Percentiles rank a stretch among this genome's conserved stretches.
These are phyloP conservation scores for Plasmopara muralis DNA, from an alignment of 352 stramenopile species.

Conservation along the genomic window DNA sequence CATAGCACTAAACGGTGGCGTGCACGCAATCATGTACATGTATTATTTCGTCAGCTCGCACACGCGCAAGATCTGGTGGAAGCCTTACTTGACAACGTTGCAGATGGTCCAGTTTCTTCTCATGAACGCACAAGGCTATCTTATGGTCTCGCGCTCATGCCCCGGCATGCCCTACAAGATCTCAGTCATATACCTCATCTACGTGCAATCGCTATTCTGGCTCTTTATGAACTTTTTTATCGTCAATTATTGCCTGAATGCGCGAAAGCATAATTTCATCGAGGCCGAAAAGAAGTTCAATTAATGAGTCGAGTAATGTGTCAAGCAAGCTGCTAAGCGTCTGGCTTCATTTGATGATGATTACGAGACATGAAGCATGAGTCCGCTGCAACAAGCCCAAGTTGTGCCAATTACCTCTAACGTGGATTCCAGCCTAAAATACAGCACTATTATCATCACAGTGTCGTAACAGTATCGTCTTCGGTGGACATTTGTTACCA, in stretches of 20 bases:
- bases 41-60: slow-evolving; percentile 98
- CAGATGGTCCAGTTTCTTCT: slow-evolving; percentile 74
- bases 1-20: slow-evolving; percentile 94
- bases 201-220: slow-evolving; percentile 84
- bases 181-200: slow-evolving; percentile 35
- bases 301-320: slow-evolving; percentile 15
- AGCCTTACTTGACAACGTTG: slow-evolving; percentile 91
- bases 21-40: slow-evolving; percentile 98
- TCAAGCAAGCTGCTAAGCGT: background rate
- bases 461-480: no score
- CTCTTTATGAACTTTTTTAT: slow-evolving; percentile 97
- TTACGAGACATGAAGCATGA: background rate
- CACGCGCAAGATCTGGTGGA: slow-evolving; percentile 96
- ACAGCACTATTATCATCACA: no score
- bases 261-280: slow-evolving; percentile 28
- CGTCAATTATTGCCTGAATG: slow-evolving; percentile 74
- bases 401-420: no score
- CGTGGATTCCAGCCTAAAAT: no score
- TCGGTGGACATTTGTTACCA: no score
- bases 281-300: slow-evolving; percentile 33
- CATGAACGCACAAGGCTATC: slow-evolving; percentile 33
- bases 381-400: background rate
- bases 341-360: background rate
- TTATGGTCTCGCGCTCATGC: slow-evolving; percentile 35
- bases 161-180: slow-evolving; percentile 37